Base-by-base conservation (phyloP, 2,329 filamentous ascomycete species). In the Trichoderma polysporum region DNA sequence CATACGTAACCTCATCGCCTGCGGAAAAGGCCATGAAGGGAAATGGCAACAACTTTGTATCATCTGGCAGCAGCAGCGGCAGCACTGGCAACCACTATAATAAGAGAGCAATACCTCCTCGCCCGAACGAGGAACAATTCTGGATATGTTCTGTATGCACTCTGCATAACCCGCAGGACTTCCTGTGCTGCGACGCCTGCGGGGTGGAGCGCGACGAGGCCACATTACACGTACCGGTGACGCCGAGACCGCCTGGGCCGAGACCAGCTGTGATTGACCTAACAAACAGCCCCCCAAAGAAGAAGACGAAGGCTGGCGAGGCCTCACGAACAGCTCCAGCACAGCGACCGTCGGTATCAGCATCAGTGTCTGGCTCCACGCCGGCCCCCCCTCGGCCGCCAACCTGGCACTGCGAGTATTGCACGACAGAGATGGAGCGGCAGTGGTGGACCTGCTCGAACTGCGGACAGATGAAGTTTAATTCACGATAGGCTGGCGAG, bases 81-180 rank as follows among this genome's bases (percentile, higher is more conserved):
- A 41, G 47, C 25, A 25, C 45, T 22, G 19, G 52, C 53, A 19
- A n/a, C 27, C 12, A 39, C 22, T 22, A 37, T 37, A 54, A 9
- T 12, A 53, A 45, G 22, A 57, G 52, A 50, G 22, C 19, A 29
- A 31, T 25, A 9, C 39, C 25, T 27, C 31, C 49, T 63, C 35
- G 33, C 19, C 41, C 63, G 12, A 33, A 29, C 41, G 58, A 56
- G 19, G 57, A 39, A 22, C 39, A 19, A 19, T 47, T 75, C 31
- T 89, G 87, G 87, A 79, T 78, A 10, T 90, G 87, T 70, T 73
- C 75, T 22, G 74, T 81, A 13, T 90, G 87, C 72, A 90, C 87
- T 0, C 76, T 89, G 25, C 79, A 83, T 66, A 90, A 90, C 70
- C 82, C 83, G 1, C 67, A 75, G 9, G 76, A 70, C n/a, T 85